Evolutionary conservation across 257 asterid genomes (phyloP).

Genomic region (Plantago elongata): DNA sequence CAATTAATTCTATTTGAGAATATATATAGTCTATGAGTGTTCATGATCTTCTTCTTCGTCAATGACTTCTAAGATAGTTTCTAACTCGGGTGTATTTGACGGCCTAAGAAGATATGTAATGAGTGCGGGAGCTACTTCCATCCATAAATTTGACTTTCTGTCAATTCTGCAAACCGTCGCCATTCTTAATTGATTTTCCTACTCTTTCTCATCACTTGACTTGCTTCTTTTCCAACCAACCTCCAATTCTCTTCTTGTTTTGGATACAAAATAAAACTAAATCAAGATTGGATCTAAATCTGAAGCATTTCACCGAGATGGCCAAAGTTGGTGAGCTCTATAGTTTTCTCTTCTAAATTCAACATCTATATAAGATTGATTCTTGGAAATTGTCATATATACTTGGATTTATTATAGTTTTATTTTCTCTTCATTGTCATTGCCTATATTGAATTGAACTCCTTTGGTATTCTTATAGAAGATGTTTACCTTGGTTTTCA

Average conservation of each 20-base stretch:
- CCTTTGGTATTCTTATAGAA: no score
- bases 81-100: constrained; percentile 20
- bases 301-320: constrained; percentile 71
- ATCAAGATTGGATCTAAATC: constrained; percentile 82
- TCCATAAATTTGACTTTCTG: constrained; percentile 14
- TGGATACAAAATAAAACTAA: constrained; percentile 31
- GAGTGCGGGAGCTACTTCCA: constrained; percentile 27
- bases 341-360: neutral
- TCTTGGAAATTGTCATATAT: no score
- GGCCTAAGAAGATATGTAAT: constrained; percentile 17
- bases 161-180: neutral
- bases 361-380: no score
- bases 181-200: constrained; percentile 8
- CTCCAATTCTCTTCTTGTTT: neutral
- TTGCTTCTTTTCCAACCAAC: neutral
- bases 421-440: no score
- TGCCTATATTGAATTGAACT: no score
- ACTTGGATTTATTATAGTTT: no score
- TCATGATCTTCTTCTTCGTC: constrained; percentile 19
- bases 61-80: constrained; percentile 18
- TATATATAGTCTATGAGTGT: no score
- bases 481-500: no score
- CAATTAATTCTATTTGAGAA: no score
- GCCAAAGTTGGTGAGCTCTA: constrained; percentile 54
- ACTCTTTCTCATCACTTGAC: neutral